Evolutionary conservation across 2,329 filamentous ascomycete species (phyloP), one percentile per base, ranked within the genome.

Genomic region (Onygena corvina): DNA sequence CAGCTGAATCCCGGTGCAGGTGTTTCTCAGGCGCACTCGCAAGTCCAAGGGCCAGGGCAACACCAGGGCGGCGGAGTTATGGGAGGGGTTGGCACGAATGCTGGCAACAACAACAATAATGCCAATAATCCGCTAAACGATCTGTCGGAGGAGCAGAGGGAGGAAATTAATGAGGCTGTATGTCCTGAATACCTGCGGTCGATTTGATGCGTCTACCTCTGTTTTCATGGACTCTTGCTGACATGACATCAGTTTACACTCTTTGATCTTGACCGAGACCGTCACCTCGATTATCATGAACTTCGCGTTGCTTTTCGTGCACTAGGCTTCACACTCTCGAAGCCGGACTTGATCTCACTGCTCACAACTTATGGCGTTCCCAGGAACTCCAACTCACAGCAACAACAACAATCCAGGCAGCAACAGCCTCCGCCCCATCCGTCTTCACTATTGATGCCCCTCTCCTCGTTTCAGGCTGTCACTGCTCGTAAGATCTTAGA

Each of bases 211-310:
- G 20, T 47, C 16, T 23, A 11, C 3, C 3, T 14, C 38, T 12
- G 18, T 18, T 9, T 9, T 1, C 25, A 34, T n/a, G 11, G 7
- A 25, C 25, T 14, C 34, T 34, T 44, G 12, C 35, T 35, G 11
- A 48, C 18, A 31, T 36, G 36, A 36, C n/a, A 47, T 35, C 56
- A 94, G 84, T 96, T 96, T 68, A 82, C 83, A 54, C 81, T 96
- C 56, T 96, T 98, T 75, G 92, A 96, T 66, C 84, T 94, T 61
- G 90, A 96, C 74, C 90, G 93, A 66, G 89, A 96, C 71, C 79
- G 82, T 42, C 81, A 85, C 67, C 86, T 98, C 63, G 90, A 96
- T 72, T 96, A 94, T 73, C 92, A 96, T 71, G 92, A 98, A 70
- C 86, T 96, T 65, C 90, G 92, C 68, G 92, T 96, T 70, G 88